A percentile compares a stretch with the other conserved stretches of the same genome.
These are phyloP conservation scores for Thymus quinquecostatus DNA, from an alignment of 257 asterid species.

Conservation along the genomic window DNA sequence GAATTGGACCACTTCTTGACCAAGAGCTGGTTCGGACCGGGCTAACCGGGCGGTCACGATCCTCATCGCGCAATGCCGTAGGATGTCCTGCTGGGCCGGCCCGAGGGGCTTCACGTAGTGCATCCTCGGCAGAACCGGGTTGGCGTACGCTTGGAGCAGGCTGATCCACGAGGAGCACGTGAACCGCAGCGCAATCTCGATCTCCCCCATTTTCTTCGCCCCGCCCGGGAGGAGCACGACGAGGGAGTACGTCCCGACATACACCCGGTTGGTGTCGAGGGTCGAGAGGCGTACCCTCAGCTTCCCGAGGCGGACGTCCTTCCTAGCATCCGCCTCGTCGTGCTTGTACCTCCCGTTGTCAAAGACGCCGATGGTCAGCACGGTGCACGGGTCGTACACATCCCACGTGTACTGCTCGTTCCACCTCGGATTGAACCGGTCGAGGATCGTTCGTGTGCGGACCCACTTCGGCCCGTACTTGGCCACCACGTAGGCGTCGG, in stretches of 20 bases:
- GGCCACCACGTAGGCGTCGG: slow-evolving; percentile 84
- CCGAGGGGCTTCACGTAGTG: slow-evolving; percentile 86
- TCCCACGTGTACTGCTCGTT: slow-evolving; percentile 94
- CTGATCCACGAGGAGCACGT: slow-evolving; percentile 83
- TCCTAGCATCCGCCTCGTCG: slow-evolving; percentile 47
- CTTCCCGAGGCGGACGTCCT: slow-evolving; percentile 82
- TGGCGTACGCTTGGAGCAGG: slow-evolving; percentile 73
- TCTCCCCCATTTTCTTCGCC: slow-evolving; percentile 86
- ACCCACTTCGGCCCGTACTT: slow-evolving; percentile 95
- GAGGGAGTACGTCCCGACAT: slow-evolving; percentile 67
- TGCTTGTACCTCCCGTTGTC: slow-evolving; percentile 82
- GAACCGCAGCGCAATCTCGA: slow-evolving; percentile 78
- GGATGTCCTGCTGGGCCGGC: slow-evolving; percentile 79
- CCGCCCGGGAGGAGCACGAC: slow-evolving; percentile 74
- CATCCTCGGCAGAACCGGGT: slow-evolving; percentile 82
- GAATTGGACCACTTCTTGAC: slow-evolving; percentile 87
- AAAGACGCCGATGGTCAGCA: slow-evolving; percentile 76
- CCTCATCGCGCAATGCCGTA: slow-evolving; percentile 78
- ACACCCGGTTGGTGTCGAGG: slow-evolving; percentile 74
- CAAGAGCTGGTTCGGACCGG: slow-evolving; percentile 83
- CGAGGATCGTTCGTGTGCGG: slow-evolving; percentile 75
- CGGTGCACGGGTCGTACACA: slow-evolving; percentile 92
- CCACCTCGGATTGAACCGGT: slow-evolving; percentile 92
- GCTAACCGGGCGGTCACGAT: slow-evolving; percentile 71
- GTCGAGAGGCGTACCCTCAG: slow-evolving; percentile 81